Evolutionary conservation across 225 moss, liverwort and hornwort genomes (phyloP), one percentile per base, ranked within the genome.

Genomic region (Straminergon stramineum): DNA sequence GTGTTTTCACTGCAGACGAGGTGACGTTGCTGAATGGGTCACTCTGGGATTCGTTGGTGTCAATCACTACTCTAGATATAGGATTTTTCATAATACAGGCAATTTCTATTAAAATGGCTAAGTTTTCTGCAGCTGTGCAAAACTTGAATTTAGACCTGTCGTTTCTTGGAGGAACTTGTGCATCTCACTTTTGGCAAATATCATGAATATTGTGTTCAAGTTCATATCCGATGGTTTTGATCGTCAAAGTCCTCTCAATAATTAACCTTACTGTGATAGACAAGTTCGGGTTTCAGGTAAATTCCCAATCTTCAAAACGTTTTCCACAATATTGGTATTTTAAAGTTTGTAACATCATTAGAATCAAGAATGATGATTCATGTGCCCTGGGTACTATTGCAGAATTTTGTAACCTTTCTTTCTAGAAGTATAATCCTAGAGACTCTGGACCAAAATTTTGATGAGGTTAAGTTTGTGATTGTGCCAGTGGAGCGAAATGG

Each of bases 41-140:
- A n/a, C n/a, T 95, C n/a, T 95, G 62, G 96, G 93, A 88, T 96
- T 97, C 77, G 85, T 97, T 79, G 96, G 96, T 75, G 89, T 95
- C 84, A 98, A 96, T 87, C 95, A 96, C 60, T 98, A 96, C 86
- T 91, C 94, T 81, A 92, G 94, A 37, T 86, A 17, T 4, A 57
- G 45, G 12, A 73, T 10, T 66, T 83, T 83, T 64, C 83, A 83
- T 48, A 24, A 12, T 10, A 7, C 5, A 11, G 51, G 35, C 26
- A 34, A 9, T 37, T 21, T 78, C 24, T 37, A 16, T 37, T 37
- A 16, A 57, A 79, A 21, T n/a, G 79, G 26, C 79, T 57, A 16
- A 56, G 56, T 37, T 56, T 79, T 79, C 37, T 56, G 56, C 78
- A 15, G 56, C 24, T 79, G 2, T 79, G 37, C 56, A 56, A 79